A percentile compares a stretch with the other conserved stretches of the same genome.
Conservation (phyloP, 1,139 yeast species). For the Geotrichum europaeum region DNA sequence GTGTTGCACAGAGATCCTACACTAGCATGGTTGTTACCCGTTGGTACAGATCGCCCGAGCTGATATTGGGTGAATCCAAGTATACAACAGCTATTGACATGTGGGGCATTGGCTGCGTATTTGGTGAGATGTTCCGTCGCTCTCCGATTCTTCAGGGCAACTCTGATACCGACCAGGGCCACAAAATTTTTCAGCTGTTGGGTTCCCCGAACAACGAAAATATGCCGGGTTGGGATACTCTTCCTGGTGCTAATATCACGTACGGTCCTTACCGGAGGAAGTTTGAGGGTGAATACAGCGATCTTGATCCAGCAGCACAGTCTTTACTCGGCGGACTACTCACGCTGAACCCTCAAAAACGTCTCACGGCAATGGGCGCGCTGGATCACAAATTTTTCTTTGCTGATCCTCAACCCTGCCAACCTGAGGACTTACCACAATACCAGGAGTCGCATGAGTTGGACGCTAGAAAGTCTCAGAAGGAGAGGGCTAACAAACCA, state of each 20-base stretch:
- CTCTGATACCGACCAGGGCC: slow-evolving; percentile 88
- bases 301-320: slow-evolving; percentile 24
- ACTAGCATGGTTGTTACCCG: slow-evolving; percentile 92
- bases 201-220: slow-evolving; percentile 68
- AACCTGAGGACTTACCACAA: slow-evolving; percentile 51
- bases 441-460: slow-evolving; percentile 88
- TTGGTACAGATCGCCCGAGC: slow-evolving; percentile 96
- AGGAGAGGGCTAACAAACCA: not conserved
- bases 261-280: slow-evolving; percentile 46
- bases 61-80: slow-evolving; percentile 72
- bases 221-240: slow-evolving; percentile 59
- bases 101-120: slow-evolving; percentile 97
- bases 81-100: slow-evolving; percentile 93
- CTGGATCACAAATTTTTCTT: slow-evolving; percentile 62
- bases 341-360: slow-evolving; percentile 54
- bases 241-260: slow-evolving; percentile 53
- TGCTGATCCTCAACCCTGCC: slow-evolving; percentile 57
- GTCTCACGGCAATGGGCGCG: slow-evolving; percentile 78
- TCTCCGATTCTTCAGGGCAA: slow-evolving; percentile 82
- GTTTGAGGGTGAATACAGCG: slow-evolving; percentile 46
- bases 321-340: slow-evolving; percentile 31
- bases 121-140: slow-evolving; percentile 80
- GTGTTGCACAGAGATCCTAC: slow-evolving; percentile 50
- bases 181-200: slow-evolving; percentile 65
- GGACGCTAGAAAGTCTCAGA: slow-evolving; percentile 49